A percentile compares a stretch with the other conserved stretches of the same genome.
Conservation (phyloP, 192 early-diverging fungal species). For the Nowakowskiella sp. region DNA sequence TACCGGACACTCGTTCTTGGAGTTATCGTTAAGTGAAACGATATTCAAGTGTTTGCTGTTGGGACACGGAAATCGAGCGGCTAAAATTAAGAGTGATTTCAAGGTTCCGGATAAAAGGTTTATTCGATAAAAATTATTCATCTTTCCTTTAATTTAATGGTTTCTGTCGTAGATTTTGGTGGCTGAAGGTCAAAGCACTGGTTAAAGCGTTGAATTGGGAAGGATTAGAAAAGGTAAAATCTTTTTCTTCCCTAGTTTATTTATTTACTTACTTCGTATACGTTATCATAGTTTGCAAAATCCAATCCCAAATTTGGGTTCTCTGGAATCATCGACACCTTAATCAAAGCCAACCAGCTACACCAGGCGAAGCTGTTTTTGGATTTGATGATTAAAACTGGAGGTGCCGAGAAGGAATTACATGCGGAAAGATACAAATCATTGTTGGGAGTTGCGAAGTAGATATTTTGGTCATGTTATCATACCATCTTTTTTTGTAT, state of each 20-base stretch:
- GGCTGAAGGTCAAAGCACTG: slow-evolving; percentile 79
- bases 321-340: slow-evolving; percentile 19
- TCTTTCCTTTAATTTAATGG: too few species aligned
- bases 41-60: slow-evolving; percentile 67
- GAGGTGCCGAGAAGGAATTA: slow-evolving; percentile 25
- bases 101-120: slow-evolving; percentile 77
- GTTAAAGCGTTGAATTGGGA: slow-evolving; percentile 79
- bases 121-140: too few species aligned
- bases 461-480: not conserved
- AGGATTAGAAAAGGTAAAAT: slow-evolving; percentile 62
- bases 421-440: not conserved
- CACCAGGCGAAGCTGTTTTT: slow-evolving; percentile 24
- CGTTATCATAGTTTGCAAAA: slow-evolving; percentile 17
- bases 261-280: not conserved
- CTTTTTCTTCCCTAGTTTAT: not conserved
- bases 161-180: slow-evolving; percentile 57
- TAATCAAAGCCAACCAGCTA: slow-evolving; percentile 8
- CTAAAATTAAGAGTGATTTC: slow-evolving; percentile 75
- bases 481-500: too few species aligned
- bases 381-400: slow-evolving; percentile 24
- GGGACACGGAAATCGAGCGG: slow-evolving; percentile 63
- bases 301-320: slow-evolving; percentile 17
- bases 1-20: slow-evolving; percentile 51
- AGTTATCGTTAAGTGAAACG: slow-evolving; percentile 76
- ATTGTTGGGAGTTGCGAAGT: not conserved